Conservation (phyloP, 768 basidiomycete genomes). For the Leccinum aurantiacum region DNA sequence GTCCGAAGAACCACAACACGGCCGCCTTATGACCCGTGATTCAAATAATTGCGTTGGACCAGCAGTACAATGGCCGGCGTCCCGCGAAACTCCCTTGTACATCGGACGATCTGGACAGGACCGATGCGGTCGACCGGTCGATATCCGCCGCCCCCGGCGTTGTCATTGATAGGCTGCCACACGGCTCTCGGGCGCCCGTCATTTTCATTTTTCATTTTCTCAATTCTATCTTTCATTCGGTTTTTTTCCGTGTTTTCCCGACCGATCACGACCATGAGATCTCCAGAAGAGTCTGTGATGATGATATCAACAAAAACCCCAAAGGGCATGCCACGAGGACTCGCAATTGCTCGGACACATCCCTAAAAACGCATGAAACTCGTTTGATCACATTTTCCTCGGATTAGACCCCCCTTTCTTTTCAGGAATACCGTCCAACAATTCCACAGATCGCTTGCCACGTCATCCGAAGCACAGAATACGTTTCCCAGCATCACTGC, state of each 20-base stretch:
- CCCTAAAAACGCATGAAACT: neutral
- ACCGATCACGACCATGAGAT: neutral
- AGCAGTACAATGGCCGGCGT: neutral
- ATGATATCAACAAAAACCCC: neutral
- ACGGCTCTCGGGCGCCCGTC: neutral
- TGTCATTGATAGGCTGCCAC: neutral
- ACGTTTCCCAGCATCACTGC: neutral
- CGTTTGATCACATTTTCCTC: neutral
- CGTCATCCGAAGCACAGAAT: neutral
- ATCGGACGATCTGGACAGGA: neutral
- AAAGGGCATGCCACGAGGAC: neutral
- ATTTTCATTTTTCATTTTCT: neutral
- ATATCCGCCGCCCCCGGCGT: neutral
- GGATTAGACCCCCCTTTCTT: neutral
- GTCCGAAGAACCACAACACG: neutral
- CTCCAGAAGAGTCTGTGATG: neutral
- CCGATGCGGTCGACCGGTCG: neutral
- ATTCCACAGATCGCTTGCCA: neutral
- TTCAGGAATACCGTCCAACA: neutral
- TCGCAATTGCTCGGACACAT: neutral
- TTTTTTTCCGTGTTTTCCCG: neutral
- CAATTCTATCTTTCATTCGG: neutral
- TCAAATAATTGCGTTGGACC: neutral
- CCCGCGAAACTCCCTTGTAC: neutral
- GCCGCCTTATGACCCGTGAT: neutral